Evolutionary conservation across 768 basidiomycete species (phyloP), one percentile per base, ranked within the genome.

Genomic region (Termitomyces sp.): DNA sequence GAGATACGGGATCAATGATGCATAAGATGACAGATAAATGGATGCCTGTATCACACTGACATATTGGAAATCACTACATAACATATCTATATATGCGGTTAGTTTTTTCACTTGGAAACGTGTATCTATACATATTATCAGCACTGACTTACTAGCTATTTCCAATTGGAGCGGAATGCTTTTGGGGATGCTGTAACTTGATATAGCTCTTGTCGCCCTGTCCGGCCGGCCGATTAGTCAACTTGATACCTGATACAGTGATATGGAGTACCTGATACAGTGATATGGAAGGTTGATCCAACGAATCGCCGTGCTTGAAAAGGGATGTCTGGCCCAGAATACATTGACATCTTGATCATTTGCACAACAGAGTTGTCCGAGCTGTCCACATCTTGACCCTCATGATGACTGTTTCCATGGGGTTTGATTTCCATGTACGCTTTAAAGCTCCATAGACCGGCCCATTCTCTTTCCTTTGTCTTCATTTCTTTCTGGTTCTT

Each of bases 401-500:
- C 30, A 20, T 39, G 37, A 54, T 54, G 18, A 30, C 16, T 5
- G 53, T 54, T 54, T 42, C 53, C 53, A 54, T 42, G 53, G 69
- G 55, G 62, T 68, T 59, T 59, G 58, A 67, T 66, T 55, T 65
- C 62, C 65, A 54, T 55, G 51, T 58, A 41, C 58, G 59, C 49
- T 58, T 61, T 55, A 72, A 72, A 71, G 66, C 56, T 57, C 42
- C 47, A 34, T n/a, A 27, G 18, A 33, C 4, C 54, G 33, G 60
- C 58, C 45, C 44, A 15, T 12, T 44, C 47, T 50, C 55, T 66
- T 64, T 64, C 63, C 63, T 54, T 65, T 61, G 61, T 63, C 57
- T 59, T 61, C 58, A 55, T 57, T 63, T 56, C 58, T 61, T 59
- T 76, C 74, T 70, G 67, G 61, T 68, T 67, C 68, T 63, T 72